A percentile compares a stretch with the other conserved stretches of the same genome.
These are phyloP conservation scores for Knufia petricola DNA, from an alignment of 2,329 filamentous ascomycete genomes.

Conservation along the genomic window DNA sequence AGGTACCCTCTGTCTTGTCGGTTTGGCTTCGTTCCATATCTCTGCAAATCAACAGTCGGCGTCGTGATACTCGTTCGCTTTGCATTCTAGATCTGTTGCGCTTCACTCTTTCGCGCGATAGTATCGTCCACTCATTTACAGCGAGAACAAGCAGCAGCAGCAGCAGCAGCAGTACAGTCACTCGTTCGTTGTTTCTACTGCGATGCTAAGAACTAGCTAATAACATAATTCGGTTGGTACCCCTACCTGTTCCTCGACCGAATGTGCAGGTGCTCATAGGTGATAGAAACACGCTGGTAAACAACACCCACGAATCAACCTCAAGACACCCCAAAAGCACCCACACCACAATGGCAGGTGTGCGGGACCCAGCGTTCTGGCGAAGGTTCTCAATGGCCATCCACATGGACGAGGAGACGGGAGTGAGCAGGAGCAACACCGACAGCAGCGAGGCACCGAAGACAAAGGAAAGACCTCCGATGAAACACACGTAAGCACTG, in stretches of 20 bases:
- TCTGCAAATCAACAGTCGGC: not conserved
- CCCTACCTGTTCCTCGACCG: not conserved
- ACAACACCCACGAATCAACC: not conserved
- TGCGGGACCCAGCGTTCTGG: conserved; percentile 52
- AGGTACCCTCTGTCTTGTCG: not conserved
- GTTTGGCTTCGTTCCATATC: not conserved
- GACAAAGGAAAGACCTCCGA: too few species aligned
- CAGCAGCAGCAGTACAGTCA: not conserved
- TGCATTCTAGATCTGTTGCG: conserved; percentile 17
- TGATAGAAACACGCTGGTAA: conserved; percentile 2
- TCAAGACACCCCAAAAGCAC: not conserved
- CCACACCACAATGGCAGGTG: conserved; percentile 34
- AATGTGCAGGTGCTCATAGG: conserved; percentile 1
- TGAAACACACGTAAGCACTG: too few species aligned
- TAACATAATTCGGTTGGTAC: not conserved
- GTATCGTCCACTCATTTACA: conserved; percentile 22
- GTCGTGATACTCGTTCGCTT: conserved; percentile 2
- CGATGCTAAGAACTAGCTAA: not conserved
- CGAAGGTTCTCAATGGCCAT: conserved; percentile 50
- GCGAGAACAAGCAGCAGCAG: conserved; percentile 8
- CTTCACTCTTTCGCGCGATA: conserved; percentile 22
- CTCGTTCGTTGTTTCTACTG: conserved; percentile 6
- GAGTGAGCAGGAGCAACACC: not conserved
- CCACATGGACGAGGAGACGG: conserved; percentile 43
- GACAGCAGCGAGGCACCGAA: conserved; percentile 11